A percentile compares a stretch with the other conserved stretches of the same genome.
Conservation (phyloP, 192 early-diverging fungal genomes). For the Coemansia sp. region DNA sequence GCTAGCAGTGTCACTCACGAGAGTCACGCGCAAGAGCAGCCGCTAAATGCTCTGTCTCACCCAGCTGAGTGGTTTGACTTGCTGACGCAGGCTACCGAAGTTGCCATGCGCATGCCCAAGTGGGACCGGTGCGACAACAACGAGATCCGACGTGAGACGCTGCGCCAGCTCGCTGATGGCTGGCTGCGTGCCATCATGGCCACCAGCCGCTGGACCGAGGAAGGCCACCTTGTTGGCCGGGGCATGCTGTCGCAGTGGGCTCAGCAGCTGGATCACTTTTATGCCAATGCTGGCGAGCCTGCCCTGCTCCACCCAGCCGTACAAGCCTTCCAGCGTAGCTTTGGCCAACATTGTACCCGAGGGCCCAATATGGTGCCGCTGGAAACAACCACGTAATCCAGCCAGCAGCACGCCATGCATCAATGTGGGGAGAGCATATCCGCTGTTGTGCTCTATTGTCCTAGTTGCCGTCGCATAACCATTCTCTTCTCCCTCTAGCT, state of each 20-base stretch:
- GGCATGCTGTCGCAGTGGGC: slow-evolving; percentile 83
- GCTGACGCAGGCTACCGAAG: slow-evolving; percentile 72
- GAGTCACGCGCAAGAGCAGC: not conserved
- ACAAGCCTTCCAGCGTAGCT: slow-evolving; percentile 47
- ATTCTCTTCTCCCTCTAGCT: not conserved
- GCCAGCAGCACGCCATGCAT: not conserved
- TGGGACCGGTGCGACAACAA: slow-evolving; percentile 79
- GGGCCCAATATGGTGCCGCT: slow-evolving; percentile 17
- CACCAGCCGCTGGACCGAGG: slow-evolving; percentile 68
- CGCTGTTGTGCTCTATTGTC: not conserved
- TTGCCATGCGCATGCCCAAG: slow-evolving; percentile 75
- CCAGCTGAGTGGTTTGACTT: slow-evolving; percentile 74
- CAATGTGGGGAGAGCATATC: not conserved
- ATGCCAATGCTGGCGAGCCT: slow-evolving; percentile 29
- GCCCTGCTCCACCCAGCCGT: slow-evolving; percentile 46
- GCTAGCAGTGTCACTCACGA: slow-evolving; percentile 27
- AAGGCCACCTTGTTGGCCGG: slow-evolving; percentile 82
- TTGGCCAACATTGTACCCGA: slow-evolving; percentile 26
- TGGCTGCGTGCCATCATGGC: slow-evolving; percentile 80
- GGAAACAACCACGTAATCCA: slow-evolving; percentile 14
- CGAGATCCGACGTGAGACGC: slow-evolving; percentile 63
- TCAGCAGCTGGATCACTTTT: slow-evolving; percentile 42
- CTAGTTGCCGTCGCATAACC: not conserved
- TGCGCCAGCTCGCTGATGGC: slow-evolving; percentile 67
- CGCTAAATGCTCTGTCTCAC: slow-evolving; percentile 39